These are phyloP conservation scores for Simmondsia chinensis DNA, from an alignment of 148 eudicot species.

Conservation along the genomic window DNA sequence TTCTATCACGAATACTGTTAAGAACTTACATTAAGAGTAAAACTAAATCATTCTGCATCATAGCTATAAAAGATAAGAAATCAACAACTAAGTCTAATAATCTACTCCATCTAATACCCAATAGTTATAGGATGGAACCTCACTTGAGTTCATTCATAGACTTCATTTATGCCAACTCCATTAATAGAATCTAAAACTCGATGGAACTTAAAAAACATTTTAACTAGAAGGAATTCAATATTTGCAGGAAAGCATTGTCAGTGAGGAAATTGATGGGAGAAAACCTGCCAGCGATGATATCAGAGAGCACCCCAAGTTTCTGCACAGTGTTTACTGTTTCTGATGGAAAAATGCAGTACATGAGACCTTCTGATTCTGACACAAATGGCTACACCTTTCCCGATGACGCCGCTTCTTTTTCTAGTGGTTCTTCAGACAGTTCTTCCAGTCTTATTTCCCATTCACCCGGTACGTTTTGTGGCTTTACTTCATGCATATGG, in stretches of 20 bases:
- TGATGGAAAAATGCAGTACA: slow-evolving; percentile 60
- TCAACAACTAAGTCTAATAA: too few relatives aligned
- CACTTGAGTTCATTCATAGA: neutral
- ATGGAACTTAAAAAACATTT: too few relatives aligned
- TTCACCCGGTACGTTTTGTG: slow-evolving; percentile 30
- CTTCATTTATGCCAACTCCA: too few relatives aligned
- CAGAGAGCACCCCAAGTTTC: slow-evolving; percentile 53
- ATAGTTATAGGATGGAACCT: too few relatives aligned
- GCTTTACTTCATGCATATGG: too few relatives aligned
- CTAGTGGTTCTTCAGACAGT: slow-evolving; percentile 30
- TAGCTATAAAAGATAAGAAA: too few relatives aligned
- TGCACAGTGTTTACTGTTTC: slow-evolving; percentile 78
- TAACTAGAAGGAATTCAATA: too few relatives aligned
- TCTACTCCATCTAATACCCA: too few relatives aligned
- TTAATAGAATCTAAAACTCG: too few relatives aligned
- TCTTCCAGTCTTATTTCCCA: slow-evolving; percentile 40
- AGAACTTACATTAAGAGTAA: too few relatives aligned
- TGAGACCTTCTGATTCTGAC: slow-evolving; percentile 59
- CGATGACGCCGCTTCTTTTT: slow-evolving; percentile 23
- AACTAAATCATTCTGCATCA: too few relatives aligned
- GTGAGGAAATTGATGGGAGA: slow-evolving; percentile 26
- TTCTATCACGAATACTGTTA: too few relatives aligned
- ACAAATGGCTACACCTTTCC: slow-evolving; percentile 23
- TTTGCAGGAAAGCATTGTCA: slow-evolving; percentile 25
- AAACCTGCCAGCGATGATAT: slow-evolving; percentile 41